Conservation (phyloP, 495 filamentous ascomycete species). For the Tuber brumale region DNA sequence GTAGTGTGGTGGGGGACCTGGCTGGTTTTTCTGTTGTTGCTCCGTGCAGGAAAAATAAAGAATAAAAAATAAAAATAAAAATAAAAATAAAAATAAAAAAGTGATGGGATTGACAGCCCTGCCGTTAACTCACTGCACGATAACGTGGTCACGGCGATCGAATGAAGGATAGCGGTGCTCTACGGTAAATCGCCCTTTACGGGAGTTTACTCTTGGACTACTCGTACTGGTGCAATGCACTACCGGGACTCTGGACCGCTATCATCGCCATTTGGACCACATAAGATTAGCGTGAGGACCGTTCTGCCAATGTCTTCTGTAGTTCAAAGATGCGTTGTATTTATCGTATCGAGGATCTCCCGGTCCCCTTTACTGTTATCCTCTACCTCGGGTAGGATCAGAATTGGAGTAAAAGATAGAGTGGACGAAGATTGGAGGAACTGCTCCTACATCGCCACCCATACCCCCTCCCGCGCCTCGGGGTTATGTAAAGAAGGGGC, state of each 20-base stretch:
- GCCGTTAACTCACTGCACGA: background rate
- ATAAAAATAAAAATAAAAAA: background rate
- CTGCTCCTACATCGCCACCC: background rate
- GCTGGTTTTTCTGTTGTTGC: background rate
- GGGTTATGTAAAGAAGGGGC: background rate
- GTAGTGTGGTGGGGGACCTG: background rate
- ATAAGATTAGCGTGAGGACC: background rate
- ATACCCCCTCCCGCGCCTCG: background rate
- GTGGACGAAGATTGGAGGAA: background rate
- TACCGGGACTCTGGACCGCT: background rate
- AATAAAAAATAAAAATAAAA: no score
- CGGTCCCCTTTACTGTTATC: background rate
- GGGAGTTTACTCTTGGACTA: background rate
- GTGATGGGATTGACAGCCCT: conserved; percentile 1
- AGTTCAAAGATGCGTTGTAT: background rate
- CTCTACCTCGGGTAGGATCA: background rate
- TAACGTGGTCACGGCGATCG: background rate
- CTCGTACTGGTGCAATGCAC: background rate
- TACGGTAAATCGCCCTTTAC: background rate
- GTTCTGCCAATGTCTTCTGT: background rate
- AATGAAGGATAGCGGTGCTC: background rate
- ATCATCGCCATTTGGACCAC: background rate
- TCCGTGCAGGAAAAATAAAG: conserved; percentile 1
- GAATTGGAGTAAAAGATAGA: background rate
- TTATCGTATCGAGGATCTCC: background rate